phyloP scores from a whole-genome alignment of 192 early-diverging fungal genomes.

The Backusella sp. region DNA sequence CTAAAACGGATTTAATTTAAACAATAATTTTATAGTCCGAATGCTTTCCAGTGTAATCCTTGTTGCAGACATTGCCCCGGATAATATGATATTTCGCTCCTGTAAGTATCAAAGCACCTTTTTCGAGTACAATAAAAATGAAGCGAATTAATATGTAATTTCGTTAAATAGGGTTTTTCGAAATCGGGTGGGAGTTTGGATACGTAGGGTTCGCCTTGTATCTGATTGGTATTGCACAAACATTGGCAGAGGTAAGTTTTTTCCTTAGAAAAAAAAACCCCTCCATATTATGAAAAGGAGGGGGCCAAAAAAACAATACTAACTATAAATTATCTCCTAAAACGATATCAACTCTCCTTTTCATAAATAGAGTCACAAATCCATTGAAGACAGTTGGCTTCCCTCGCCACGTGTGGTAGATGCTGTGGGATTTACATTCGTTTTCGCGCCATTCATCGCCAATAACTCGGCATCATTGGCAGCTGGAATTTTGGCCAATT shows the following conservation, averaged over 20 bases:
- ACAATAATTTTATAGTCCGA: slow-evolving; percentile 15
- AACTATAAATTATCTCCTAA: neutral
- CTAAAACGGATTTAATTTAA: neutral
- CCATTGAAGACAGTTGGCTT: slow-evolving; percentile 21
- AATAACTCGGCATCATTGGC: slow-evolving; percentile 23
- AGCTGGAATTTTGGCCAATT: slow-evolving; percentile 19
- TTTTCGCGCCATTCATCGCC: slow-evolving; percentile 15
- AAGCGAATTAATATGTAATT: neutral
- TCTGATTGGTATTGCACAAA: slow-evolving; percentile 32
- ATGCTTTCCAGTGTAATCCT: slow-evolving; percentile 26
- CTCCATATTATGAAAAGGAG: neutral
- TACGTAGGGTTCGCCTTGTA: slow-evolving; percentile 25
- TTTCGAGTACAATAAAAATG: neutral
- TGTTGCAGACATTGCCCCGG: slow-evolving; percentile 24
- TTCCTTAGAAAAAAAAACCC: neutral
- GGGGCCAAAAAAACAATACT: neutral
- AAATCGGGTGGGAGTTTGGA: slow-evolving; percentile 27
- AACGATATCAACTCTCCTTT: neutral
- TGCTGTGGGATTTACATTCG: slow-evolving; percentile 13
- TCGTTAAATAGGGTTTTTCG: slow-evolving; percentile 21
- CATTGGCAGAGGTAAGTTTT: slow-evolving; percentile 25
- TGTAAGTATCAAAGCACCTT: slow-evolving; percentile 11
- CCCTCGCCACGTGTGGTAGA: slow-evolving; percentile 26
- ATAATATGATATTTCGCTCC: slow-evolving; percentile 21
- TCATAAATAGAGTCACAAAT: slow-evolving; percentile 25